Conservation (phyloP, 2,329 filamentous ascomycete genomes). For the Sporothrix brasiliensis region DNA sequence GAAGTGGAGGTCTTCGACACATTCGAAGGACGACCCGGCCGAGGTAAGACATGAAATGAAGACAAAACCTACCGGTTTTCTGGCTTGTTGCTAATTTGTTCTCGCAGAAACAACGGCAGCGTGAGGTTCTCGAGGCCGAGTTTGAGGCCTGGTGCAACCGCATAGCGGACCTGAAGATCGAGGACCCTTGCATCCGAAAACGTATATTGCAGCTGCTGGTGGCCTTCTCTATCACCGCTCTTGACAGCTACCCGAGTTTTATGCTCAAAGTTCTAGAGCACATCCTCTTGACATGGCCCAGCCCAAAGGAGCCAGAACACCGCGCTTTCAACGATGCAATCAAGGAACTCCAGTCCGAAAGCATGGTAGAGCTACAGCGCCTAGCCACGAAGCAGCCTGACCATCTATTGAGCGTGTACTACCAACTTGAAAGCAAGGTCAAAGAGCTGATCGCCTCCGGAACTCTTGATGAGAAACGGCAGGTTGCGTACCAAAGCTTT, state of each 20-base stretch:
- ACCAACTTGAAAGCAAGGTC: constrained; percentile 80
- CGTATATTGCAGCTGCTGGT: constrained; percentile 80
- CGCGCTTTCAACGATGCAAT: constrained; percentile 82
- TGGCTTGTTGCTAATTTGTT: constrained; percentile 36
- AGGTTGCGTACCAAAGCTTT: constrained; percentile 85
- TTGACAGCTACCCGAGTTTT: constrained; percentile 76
- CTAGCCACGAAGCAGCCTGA: constrained; percentile 90
- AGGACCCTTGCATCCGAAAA: constrained; percentile 83
- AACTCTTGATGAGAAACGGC: constrained; percentile 76
- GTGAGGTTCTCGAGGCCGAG: constrained; percentile 61
- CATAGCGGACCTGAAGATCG: constrained; percentile 70
- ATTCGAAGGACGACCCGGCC: constrained; percentile 27
- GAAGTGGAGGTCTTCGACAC: constrained; percentile 65
- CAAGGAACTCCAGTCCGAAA: constrained; percentile 82
- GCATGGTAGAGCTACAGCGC: constrained; percentile 84
- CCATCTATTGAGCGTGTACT: constrained; percentile 83
- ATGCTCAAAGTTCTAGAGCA: constrained; percentile 90
- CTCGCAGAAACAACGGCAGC: constrained; percentile 59
- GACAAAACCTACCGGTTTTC: too few species aligned
- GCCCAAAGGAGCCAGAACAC: constrained; percentile 63
- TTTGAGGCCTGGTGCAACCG: constrained; percentile 74
- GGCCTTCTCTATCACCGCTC: constrained; percentile 77
- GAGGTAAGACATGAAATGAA: constrained; percentile 26
- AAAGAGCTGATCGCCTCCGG: constrained; percentile 76
- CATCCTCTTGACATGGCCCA: constrained; percentile 82